Evolutionary conservation across 129 eudicot species (phyloP).

Genomic region (Pittosporum tobira): DNA sequence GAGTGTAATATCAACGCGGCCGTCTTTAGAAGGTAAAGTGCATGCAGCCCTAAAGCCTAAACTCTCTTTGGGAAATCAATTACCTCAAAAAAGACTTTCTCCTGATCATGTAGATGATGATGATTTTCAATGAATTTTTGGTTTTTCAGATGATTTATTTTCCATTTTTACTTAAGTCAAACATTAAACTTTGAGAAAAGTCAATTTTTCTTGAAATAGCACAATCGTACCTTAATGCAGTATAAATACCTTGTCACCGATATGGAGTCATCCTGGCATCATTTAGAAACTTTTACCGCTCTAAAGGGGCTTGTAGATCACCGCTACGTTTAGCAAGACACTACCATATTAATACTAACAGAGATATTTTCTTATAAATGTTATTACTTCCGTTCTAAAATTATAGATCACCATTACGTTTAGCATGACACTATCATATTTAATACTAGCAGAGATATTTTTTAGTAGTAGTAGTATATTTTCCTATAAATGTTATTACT

Average conservation of each 20-base stretch:
- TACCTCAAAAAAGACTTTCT: constrained; percentile 52
- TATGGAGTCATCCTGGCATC: too few species aligned
- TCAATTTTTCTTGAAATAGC: not conserved
- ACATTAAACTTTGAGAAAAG: too few species aligned
- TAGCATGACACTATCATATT: too few species aligned
- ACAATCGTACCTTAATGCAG: not conserved
- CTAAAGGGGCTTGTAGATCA: too few species aligned
- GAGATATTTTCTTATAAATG: too few species aligned
- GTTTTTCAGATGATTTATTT: constrained; percentile 9
- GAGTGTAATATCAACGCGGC: constrained; percentile 25
- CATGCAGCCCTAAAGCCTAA: constrained; percentile 30
- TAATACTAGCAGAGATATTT: too few species aligned
- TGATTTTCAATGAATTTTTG: constrained; percentile 21
- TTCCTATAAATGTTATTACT: too few species aligned
- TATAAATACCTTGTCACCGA: not conserved
- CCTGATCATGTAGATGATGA: constrained; percentile 39
- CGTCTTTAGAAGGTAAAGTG: constrained; percentile 35
- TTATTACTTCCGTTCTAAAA: too few species aligned
- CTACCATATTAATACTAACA: too few species aligned
- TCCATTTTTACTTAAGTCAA: not conserved
- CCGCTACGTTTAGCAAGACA: too few species aligned
- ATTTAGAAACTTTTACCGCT: constrained; percentile 1
- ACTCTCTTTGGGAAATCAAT: constrained; percentile 22
- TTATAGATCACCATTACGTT: too few species aligned
- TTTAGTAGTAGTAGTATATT: too few species aligned